These are phyloP conservation scores for Quercus berberidifolia DNA, from an alignment of 306 rosid species.

Conservation along the genomic window DNA sequence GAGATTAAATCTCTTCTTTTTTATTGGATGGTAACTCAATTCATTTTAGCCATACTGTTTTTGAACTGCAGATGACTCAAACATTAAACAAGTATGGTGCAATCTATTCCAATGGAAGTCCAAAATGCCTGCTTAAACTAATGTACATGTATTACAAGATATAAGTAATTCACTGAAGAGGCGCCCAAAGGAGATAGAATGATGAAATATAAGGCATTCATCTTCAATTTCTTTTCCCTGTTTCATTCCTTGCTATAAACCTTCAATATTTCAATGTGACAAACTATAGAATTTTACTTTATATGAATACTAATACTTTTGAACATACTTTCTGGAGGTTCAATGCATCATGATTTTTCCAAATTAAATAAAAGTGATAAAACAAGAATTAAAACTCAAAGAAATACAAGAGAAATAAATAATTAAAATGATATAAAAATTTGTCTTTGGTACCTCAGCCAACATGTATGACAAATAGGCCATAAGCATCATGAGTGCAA, in stretches of 20 bases:
- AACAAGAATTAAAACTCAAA: neutral
- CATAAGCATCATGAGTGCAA: slow-evolving; percentile 92
- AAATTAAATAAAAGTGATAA: neutral
- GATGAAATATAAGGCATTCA: neutral
- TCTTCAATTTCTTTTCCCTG: neutral
- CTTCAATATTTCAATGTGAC: too few relatives aligned
- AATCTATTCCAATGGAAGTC: too few relatives aligned
- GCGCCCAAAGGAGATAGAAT: neutral
- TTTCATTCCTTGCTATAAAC: neutral
- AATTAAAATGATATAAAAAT: neutral
- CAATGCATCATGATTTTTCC: too few relatives aligned
- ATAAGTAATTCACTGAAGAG: too few relatives aligned
- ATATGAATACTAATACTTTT: too few relatives aligned
- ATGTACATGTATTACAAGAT: too few relatives aligned
- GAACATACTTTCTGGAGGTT: too few relatives aligned
- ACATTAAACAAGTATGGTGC: neutral
- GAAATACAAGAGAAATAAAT: neutral
- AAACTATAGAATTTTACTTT: too few relatives aligned
- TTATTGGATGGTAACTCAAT: neutral
- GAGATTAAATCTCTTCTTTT: neutral
- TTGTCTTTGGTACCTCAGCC: slow-evolving; percentile 58
- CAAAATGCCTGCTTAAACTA: too few relatives aligned
- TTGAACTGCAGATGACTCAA: neutral
- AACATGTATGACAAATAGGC: slow-evolving; percentile 81
- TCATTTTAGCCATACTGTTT: neutral